Base-by-base conservation (phyloP, 768 basidiomycete genomes). In the Chalciporus piperatus region DNA sequence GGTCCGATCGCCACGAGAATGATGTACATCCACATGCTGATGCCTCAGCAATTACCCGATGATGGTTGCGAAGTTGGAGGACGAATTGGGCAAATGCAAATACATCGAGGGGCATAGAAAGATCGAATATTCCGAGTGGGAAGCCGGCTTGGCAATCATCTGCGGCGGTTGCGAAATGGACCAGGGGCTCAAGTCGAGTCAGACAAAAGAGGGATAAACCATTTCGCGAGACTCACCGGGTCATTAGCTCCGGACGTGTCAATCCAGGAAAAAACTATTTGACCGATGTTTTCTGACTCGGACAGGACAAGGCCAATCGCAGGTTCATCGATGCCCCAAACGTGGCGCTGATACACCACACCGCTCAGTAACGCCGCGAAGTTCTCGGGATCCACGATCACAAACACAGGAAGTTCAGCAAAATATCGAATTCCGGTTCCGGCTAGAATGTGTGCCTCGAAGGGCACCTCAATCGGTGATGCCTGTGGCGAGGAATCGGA, bases 251-350 rank as follows among this genome's bases (percentile, higher is more conserved):
- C 28, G 3, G 28, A 30, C 6, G 28, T 30, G 28, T 30, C 28
- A 30, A 30, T 30, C 40, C 40, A 41, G 11, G 20, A 5, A 22
- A 41, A 22, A 22, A 22, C 10, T 11, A 22, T 22, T 41, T 22
- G 40, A 11, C 40, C 40, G 40, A 41, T 22, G 13, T 10, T 41
- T 11, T 5, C 19, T 9, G 40, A 38, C 37, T 13, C 7, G 3
- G 37, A 6, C 7, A 38, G 19, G 12, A 41, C 22, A 22, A 43
- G 16, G 25, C 52, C 52, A 16, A 53, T 48, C 11, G 37, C 52
- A 20, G 52, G 52, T 22, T 44, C 39, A 23, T 9, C 8, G 8
- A 49, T 43, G 6, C 41, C 51, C 47, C 52, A 53, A 9, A 48
- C 39, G 1, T 11, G 46, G 27, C 46, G 35, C 38, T 52, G 46